Conservation (phyloP, 2,329 filamentous ascomycete genomes). For the Penicillium digitatum region DNA sequence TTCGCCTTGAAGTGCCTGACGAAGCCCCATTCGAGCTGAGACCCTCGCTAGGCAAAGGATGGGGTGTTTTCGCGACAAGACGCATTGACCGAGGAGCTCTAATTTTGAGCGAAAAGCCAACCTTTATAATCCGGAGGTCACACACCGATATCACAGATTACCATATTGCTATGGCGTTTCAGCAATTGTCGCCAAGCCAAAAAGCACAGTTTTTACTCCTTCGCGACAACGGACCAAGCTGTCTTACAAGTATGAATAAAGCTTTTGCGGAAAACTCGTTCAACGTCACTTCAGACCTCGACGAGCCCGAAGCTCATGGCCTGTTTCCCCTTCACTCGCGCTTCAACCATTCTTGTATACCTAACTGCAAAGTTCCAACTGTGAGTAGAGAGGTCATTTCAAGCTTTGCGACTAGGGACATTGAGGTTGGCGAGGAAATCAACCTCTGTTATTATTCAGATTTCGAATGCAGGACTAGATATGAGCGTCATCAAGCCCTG, state of each 20-base stretch:
- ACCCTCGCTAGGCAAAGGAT: not conserved
- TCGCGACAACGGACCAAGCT: not conserved
- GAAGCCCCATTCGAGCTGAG: not conserved
- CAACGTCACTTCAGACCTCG: not conserved
- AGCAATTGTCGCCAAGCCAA: not conserved
- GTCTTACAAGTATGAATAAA: not conserved
- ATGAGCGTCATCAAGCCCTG: not conserved
- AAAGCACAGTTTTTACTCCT: not conserved
- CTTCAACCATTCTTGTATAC: slow-evolving; percentile 6
- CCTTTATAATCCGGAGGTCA: not conserved
- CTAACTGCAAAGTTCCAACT: not conserved
- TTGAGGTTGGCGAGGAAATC: not conserved
- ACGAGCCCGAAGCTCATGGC: not conserved
- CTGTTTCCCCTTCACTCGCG: not conserved
- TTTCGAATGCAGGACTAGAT: not conserved
- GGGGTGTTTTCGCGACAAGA: not conserved
- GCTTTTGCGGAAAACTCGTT: not conserved
- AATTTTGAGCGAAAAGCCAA: not conserved
- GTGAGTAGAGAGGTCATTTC: not conserved
- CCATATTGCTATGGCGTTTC: not conserved
- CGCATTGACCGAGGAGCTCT: not conserved
- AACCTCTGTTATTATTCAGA: not conserved
- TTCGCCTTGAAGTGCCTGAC: not conserved
- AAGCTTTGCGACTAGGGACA: not conserved
- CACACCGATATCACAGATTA: not conserved